Evolutionary conservation across 2,329 filamentous ascomycete species (phyloP).

Genomic region (Endoconidiophora laricicola): DNA sequence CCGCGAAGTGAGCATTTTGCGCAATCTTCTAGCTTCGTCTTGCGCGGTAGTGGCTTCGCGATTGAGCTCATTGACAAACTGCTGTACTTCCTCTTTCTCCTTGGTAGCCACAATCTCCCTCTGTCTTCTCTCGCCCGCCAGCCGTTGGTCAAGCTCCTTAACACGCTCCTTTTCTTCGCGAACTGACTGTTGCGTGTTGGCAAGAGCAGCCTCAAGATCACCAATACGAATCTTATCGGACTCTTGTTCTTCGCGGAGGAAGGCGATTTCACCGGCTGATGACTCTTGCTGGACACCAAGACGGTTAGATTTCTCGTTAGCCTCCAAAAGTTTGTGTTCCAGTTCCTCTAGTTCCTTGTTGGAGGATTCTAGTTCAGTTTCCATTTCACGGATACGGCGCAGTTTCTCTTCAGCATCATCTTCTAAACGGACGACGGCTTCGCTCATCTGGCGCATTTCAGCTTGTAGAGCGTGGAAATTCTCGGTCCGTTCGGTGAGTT

Average conservation of each 20-base stretch:
- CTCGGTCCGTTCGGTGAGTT: constrained; percentile 61
- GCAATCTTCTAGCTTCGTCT: constrained; percentile 68
- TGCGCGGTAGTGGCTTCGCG: constrained; percentile 64
- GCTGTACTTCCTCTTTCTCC: constrained; percentile 90
- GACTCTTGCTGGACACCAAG: constrained; percentile 85
- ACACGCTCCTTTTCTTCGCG: constrained; percentile 68
- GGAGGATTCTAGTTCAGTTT: constrained; percentile 65
- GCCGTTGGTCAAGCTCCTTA: constrained; percentile 54
- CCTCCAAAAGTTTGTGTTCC: constrained; percentile 67
- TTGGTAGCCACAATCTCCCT: constrained; percentile 71
- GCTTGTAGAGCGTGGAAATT: constrained; percentile 83
- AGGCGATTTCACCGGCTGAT: constrained; percentile 80
- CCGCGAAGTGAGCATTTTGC: constrained; percentile 65
- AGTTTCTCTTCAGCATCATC: constrained; percentile 73
- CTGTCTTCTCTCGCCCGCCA: constrained; percentile 68
- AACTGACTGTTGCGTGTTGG: constrained; percentile 61
- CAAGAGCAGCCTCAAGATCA: constrained; percentile 70
- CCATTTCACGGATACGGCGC: constrained; percentile 63
- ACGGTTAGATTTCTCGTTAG: constrained; percentile 74
- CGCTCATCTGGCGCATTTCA: constrained; percentile 84
- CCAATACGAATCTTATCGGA: constrained; percentile 95
- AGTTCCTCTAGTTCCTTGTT: constrained; percentile 76
- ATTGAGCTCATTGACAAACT: constrained; percentile 85
- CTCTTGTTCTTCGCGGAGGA: constrained; percentile 92
- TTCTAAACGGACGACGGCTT: constrained; percentile 71